phyloP scores from a whole-genome alignment of 1,284 basidiomycete species.

The Coriolopsis trogii region DNA sequence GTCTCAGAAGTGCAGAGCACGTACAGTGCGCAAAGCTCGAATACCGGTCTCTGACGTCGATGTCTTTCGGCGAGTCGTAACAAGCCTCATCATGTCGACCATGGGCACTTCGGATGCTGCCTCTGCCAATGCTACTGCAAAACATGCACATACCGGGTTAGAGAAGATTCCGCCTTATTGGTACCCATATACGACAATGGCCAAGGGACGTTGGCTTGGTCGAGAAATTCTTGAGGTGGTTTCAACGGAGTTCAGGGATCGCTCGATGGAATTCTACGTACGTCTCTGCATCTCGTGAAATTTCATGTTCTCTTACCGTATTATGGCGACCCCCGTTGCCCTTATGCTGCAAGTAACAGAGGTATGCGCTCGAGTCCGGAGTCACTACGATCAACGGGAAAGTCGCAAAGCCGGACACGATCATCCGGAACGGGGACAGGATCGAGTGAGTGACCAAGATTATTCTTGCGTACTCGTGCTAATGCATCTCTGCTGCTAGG shows the following conservation, averaged over 20 bases:
- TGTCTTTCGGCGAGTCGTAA: slow-evolving; percentile 24
- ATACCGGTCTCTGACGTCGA: slow-evolving; percentile 22
- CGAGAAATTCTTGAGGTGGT: slow-evolving; percentile 86
- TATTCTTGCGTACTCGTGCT: neutral
- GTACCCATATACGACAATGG: slow-evolving; percentile 89
- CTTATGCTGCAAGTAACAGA: slow-evolving; percentile 45
- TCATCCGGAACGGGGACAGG: slow-evolving; percentile 87
- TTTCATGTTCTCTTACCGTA: neutral
- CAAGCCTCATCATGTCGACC: slow-evolving; percentile 23
- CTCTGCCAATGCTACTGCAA: neutral
- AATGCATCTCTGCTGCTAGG: slow-evolving; percentile 43
- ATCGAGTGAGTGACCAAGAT: slow-evolving; percentile 69
- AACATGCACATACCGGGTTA: slow-evolving; percentile 42
- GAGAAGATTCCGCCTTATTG: slow-evolving; percentile 79
- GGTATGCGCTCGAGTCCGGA: slow-evolving; percentile 91
- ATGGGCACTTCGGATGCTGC: slow-evolving; percentile 2
- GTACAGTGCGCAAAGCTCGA: slow-evolving; percentile 18
- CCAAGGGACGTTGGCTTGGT: slow-evolving; percentile 89
- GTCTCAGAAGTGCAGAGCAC: slow-evolving; percentile 19
- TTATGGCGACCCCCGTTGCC: slow-evolving; percentile 1
- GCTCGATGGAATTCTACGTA: slow-evolving; percentile 92
- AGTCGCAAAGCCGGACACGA: slow-evolving; percentile 76
- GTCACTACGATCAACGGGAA: slow-evolving; percentile 93
- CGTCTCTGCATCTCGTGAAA: slow-evolving; percentile 36
- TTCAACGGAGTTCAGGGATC: slow-evolving; percentile 88